Conservation (phyloP, 202 grass and related monocot genomes). For the Miscanthus sacchariflorus region DNA sequence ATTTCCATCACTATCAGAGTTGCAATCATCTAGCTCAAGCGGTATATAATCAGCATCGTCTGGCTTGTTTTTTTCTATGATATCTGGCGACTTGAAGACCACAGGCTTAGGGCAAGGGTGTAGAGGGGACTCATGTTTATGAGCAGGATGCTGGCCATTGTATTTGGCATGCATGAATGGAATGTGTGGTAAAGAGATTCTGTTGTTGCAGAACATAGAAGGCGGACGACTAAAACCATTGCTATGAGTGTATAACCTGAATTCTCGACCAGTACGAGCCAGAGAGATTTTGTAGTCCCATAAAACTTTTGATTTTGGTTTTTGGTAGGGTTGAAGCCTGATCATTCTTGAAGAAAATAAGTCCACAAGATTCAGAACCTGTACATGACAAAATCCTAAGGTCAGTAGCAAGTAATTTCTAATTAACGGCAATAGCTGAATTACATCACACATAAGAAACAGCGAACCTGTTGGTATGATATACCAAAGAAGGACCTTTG, state of each 20-base stretch:
- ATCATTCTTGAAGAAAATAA: constrained; percentile 66
- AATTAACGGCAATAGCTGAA: constrained; percentile 21
- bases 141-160: constrained; percentile 30
- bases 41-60: constrained; percentile 61
- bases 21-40: constrained; percentile 48
- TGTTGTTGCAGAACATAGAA: constrained; percentile 52
- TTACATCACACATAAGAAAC: constrained; percentile 16
- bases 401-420: constrained; percentile 53
- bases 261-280: constrained; percentile 40
- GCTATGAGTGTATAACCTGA: constrained; percentile 8
- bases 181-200: constrained; percentile 29
- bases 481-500: constrained; percentile 65
- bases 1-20: constrained; percentile 47
- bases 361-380: constrained; percentile 65
- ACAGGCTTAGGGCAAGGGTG: constrained; percentile 26
- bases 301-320: constrained; percentile 57
- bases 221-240: constrained; percentile 2
- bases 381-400: constrained; percentile 41
- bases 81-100: constrained; percentile 42
- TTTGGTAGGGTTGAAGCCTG: constrained; percentile 49
- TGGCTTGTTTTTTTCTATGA: constrained; percentile 41
- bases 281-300: constrained; percentile 60
- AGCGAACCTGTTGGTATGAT: constrained; percentile 59
- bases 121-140: constrained; percentile 33
- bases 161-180: constrained; percentile 41